Conservation (phyloP, 192 early-diverging fungal species). For the Backusella morwellensis region DNA sequence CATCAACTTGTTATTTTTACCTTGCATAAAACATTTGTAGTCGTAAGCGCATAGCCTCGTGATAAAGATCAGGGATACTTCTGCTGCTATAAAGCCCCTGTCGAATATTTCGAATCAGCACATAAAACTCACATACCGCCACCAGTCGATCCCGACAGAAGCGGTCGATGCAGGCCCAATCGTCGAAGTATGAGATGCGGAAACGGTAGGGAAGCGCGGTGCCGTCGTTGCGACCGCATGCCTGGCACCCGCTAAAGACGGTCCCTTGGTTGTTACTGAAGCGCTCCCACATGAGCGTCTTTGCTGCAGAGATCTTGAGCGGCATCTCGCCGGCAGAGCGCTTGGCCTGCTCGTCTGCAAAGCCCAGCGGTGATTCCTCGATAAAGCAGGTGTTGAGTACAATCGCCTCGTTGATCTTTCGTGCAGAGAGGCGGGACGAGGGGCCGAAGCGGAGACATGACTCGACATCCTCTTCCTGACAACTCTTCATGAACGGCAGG, state of each 20-base stretch:
- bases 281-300: constrained; percentile 53
- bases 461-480: constrained; percentile 87
- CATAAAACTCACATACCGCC: constrained; percentile 93
- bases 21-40: constrained; percentile 91
- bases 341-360: constrained; percentile 48
- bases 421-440: constrained; percentile 84
- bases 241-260: constrained; percentile 49
- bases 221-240: constrained; percentile 49
- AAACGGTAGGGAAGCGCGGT: constrained; percentile 58
- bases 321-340: constrained; percentile 38
- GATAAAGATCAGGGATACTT: constrained; percentile 76
- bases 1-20: constrained; percentile 10
- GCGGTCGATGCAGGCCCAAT: constrained; percentile 77
- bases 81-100: constrained; percentile 82
- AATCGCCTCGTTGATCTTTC: constrained; percentile 89
- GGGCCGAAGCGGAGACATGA: constrained; percentile 93
- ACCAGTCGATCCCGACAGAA: constrained; percentile 92
- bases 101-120: constrained; percentile 86
- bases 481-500: constrained; percentile 84
- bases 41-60: constrained; percentile 81
- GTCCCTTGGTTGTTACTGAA: constrained; percentile 35
- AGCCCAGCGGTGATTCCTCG: constrained; percentile 69
- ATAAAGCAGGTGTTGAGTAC: constrained; percentile 85
- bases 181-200: constrained; percentile 65
- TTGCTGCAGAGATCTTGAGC: constrained; percentile 50